A percentile compares a stretch with the other conserved stretches of the same genome.
Evolutionary conservation across 345 rosid species (phyloP).

Genomic region (Xanthoceras sorbifolium): DNA sequence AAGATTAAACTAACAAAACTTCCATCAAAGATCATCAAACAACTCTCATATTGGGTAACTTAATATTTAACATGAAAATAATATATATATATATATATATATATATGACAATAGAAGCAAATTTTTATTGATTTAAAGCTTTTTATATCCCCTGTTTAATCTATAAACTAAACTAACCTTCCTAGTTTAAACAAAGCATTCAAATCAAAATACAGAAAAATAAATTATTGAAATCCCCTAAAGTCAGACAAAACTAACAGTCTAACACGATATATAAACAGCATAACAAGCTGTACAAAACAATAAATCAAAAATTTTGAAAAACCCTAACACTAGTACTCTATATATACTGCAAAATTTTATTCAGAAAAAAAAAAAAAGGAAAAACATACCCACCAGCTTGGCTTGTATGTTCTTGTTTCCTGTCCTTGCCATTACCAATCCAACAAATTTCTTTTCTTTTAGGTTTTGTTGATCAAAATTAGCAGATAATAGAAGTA

Average conservation of each 20-base stretch:
- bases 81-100: no score
- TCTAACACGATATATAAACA: background rate
- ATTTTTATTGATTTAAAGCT: background rate
- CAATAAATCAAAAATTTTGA: background rate
- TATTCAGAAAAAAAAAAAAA: conserved; percentile 5
- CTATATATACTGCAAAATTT: background rate
- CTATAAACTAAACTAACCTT: no score
- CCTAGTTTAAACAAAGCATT: background rate
- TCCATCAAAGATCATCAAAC: no score
- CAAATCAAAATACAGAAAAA: background rate
- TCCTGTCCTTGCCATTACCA: conserved; percentile 50
- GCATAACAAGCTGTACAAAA: background rate
- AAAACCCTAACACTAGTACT: background rate
- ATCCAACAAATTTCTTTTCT: conserved; percentile 6
- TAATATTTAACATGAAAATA: background rate
- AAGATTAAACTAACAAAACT: background rate
- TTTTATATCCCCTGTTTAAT: no score
- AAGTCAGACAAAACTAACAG: background rate
- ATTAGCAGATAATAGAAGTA: background rate
- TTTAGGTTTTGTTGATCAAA: background rate
- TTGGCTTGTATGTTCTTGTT: conserved; percentile 82
- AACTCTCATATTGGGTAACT: background rate
- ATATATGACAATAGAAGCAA: background rate
- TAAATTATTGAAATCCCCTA: background rate
- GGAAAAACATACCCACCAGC: conserved; percentile 80